Evolutionary conservation across 169 alveolate species (phyloP).

Genomic region (Babesia caballi): DNA sequence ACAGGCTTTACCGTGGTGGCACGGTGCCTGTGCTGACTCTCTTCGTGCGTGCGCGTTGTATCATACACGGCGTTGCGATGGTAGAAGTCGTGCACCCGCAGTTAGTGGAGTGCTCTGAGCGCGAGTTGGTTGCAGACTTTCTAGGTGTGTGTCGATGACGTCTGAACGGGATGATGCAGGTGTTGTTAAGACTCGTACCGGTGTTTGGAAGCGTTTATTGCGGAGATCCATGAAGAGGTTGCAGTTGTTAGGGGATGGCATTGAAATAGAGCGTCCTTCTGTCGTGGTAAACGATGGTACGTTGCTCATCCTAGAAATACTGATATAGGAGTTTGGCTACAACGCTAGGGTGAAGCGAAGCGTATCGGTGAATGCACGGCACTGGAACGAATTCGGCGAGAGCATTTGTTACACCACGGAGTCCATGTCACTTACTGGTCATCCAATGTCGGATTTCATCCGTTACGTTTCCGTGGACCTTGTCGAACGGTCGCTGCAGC

Average conservation of each 20-base stretch:
- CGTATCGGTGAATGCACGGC: neutral
- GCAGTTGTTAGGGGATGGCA: neutral
- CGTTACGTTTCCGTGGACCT: no score
- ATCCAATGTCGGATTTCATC: no score
- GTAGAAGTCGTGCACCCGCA: neutral
- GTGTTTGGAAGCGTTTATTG: neutral
- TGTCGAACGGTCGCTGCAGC: constrained; percentile 1
- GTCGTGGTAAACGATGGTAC: constrained; percentile 8
- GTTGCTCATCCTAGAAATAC: constrained; percentile 1
- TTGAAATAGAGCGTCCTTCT: constrained; percentile 2
- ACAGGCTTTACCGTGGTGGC: neutral
- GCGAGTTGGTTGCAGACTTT: constrained; percentile 8
- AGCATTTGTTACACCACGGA: neutral
- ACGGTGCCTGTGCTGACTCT: constrained; percentile 4
- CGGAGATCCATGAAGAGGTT: neutral
- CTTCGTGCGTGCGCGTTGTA: constrained; percentile 34
- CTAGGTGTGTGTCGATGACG: constrained; percentile 35
- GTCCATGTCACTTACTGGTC: no score
- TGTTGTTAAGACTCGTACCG: neutral
- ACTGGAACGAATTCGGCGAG: neutral
- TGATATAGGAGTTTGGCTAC: constrained; percentile 16
- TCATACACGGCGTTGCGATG: constrained; percentile 14
- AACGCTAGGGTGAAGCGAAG: neutral
- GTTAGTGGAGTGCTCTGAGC: constrained; percentile 7
- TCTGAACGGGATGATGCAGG: no score